Percentiles rank a stretch among this genome's conserved stretches.
phyloP scores from a whole-genome alignment of 192 early-diverging fungal genomes.

The Backusella australiensis region DNA sequence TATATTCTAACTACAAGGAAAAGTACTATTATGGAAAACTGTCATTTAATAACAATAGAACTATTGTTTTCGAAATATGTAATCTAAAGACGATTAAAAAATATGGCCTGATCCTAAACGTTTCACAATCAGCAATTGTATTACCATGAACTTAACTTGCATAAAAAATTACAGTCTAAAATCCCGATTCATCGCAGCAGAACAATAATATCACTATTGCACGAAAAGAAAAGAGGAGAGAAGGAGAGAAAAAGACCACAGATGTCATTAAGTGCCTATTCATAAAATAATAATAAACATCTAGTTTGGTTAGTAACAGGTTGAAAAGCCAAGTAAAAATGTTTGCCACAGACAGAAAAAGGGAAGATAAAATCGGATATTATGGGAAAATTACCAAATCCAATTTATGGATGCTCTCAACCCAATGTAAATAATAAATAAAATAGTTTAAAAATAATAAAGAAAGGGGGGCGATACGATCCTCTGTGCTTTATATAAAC shows the following conservation, averaged over 20 bases:
- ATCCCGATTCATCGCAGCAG: background rate
- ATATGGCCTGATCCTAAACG: background rate
- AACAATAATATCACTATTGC: background rate
- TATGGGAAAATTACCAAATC: background rate
- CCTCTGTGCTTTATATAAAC: background rate
- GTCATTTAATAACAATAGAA: slow-evolving; percentile 6
- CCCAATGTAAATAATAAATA: background rate
- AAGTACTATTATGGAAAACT: background rate
- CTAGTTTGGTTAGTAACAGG: background rate
- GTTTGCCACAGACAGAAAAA: background rate
- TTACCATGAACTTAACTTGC: background rate
- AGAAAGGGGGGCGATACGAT: background rate
- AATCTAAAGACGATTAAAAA: background rate
- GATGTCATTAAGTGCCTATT: background rate
- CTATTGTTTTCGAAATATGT: background rate
- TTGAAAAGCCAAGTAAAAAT: background rate
- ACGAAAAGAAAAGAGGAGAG: no score
- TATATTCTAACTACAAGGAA: background rate
- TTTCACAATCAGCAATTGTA: background rate
- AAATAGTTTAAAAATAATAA: background rate
- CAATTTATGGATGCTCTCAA: background rate
- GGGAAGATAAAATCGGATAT: background rate
- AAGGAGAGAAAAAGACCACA: background rate
- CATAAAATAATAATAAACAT: background rate
- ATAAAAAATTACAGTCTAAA: background rate